Base-by-base conservation (phyloP, 345 rosid genomes). In the Salix brachista region DNA sequence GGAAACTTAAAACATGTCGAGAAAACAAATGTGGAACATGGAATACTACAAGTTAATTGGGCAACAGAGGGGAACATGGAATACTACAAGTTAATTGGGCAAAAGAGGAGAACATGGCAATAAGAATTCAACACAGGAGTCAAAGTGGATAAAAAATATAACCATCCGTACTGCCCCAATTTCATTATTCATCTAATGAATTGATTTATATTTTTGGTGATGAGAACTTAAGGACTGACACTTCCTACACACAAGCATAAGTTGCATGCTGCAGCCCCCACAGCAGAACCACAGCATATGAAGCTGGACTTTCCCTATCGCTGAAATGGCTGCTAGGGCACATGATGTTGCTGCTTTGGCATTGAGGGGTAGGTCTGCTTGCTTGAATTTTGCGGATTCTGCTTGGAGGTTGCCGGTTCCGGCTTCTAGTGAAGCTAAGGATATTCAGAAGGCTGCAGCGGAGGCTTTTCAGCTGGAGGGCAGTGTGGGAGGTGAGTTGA, bases 301-400 rank as follows among this genome's bases (percentile, higher is more conserved):
- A 66, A 75, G 78, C 37, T 34, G 98, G 16, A 92, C 97, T 16
- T 92, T 88, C 50, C 85, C 88, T 1, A 88, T 90, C 0, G 89
- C 86, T 4, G 96, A 95, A 79, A 95, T 92, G 97, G 97, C 97
- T 1, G 98, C 97, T 26, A 85, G 98, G 39, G 97, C 98, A 0
- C 97, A 92, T 50, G 97, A 92, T 67, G 97, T 94, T 76, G 97
- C 98, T 3, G 95, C 89, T 12, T 74, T 92, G 0, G 90, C 97
- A 0, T 73, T 94, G 58, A 87, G 92, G 81, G 98, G 97, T 1
- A 80, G 90, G n/a, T 82, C 86, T 10, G 97, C 93, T 14, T 94
- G 97, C 80, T 85, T 92, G 54, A 94, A 92, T 84, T 94, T 91
- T 25, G 97, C 97, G 0, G 98, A 92, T 83, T 94, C 98, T 0